Evolutionary conservation across 2,329 filamentous ascomycete genomes (phyloP), one percentile per base, ranked within the genome.

Genomic region (Cercospora sesami): DNA sequence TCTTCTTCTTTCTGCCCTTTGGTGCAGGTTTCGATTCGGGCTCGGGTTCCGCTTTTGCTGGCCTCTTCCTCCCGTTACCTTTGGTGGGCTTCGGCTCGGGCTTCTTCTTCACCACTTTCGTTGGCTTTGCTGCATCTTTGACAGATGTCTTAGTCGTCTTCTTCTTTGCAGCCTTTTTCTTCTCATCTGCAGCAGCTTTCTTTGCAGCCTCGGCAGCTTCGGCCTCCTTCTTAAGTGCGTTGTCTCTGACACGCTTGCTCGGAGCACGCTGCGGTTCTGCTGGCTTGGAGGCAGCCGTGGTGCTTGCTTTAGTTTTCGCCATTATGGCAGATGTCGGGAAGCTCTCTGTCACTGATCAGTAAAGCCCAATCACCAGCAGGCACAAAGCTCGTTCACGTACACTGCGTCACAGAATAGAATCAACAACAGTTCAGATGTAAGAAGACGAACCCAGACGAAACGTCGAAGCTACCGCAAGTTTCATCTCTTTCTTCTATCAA

Each of bases 171-270:
- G 30, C 18, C 30, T 64, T 64, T 9, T 21, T 23, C 51, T 64
- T 59, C n/a, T 16, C 21, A 14, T 53, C 36, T 7, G 55, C 33
- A 18, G 26, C 4, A 18, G 62, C 31, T 60, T 51, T 31, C 16
- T 42, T 42, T 21, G 62, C 62, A 18, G 31, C 59, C 16, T 39
- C 21, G 8, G 59, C 33, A 18, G 36, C 14, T 28, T 61, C 59
- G 30, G 21, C 26, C 31, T 18, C 33, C 7, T 61, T 61, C 16
- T 42, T 61, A 4, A 18, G 9, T 1, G 36, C 59, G 10, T 33
- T 21, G 8, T 33, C 36, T 28, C 59, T 65, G 28, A 65, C 48
- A 31, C 63, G 63, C 21, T 14, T 65, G 63, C 63, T 53, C n/a
- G 5, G 12, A 21, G 51, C 8, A 1, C 60, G 39, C 26, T 26